Percentiles rank a stretch among this genome's conserved stretches.
Evolutionary conservation across 495 filamentous ascomycete species (phyloP).

Genomic region (Astrothelium macrocarpum): DNA sequence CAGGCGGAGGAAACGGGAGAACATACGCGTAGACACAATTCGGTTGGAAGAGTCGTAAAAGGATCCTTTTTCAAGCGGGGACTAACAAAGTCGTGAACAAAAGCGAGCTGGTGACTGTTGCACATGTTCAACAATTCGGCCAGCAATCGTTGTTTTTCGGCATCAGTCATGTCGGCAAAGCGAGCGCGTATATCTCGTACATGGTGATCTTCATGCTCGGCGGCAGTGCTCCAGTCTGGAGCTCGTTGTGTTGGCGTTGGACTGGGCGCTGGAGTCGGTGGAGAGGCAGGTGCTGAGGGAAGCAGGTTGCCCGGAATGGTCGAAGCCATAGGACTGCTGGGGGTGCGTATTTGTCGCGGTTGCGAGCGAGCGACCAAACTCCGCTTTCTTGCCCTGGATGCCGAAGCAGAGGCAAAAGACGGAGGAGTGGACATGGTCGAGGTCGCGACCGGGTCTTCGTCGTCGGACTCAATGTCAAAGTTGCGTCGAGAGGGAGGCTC

Average conservation of each 20-base stretch:
- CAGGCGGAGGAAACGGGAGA: not conserved
- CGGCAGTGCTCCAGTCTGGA: conserved; percentile 48
- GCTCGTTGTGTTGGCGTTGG: conserved; percentile 53
- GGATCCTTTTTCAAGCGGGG: conserved; percentile 93
- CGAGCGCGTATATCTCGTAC: conserved; percentile 36
- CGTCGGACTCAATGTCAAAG: conserved; percentile 1
- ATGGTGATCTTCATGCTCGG: conserved; percentile 48
- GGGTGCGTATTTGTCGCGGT: conserved; percentile 43
- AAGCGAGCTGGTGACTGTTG: conserved; percentile 87
- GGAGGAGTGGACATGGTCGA: conserved; percentile 2
- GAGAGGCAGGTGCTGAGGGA: conserved; percentile 57
- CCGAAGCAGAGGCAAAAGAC: not conserved
- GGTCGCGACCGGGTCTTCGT: not conserved
- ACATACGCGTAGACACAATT: conserved; percentile 77
- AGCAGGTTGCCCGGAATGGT: conserved; percentile 50
- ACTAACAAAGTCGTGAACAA: conserved; percentile 86
- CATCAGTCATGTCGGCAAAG: conserved; percentile 45
- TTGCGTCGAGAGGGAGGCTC: not conserved
- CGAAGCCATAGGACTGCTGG: conserved; percentile 39
- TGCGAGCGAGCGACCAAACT: conserved; percentile 29
- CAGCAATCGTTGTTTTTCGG: conserved; percentile 54
- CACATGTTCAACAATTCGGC: conserved; percentile 83
- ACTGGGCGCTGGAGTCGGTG: conserved; percentile 59
- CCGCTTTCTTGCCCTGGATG: conserved; percentile 7
- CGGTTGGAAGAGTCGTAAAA: conserved; percentile 78